Conservation (phyloP, 192 early-diverging fungal genomes). For the Podochytrium sp. region DNA sequence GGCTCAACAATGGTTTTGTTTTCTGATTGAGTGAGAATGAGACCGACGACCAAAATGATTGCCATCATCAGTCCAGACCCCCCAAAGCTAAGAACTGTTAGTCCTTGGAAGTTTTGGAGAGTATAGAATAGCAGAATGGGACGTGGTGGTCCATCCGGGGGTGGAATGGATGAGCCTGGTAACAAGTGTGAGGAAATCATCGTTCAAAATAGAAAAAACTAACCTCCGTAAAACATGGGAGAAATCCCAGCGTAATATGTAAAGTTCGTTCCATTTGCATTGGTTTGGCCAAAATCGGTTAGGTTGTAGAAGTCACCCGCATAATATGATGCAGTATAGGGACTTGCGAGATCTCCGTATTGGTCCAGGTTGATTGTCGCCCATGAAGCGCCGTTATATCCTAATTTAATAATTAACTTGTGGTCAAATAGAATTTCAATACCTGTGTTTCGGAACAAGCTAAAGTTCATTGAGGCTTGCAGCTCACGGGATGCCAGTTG, state of each 20-base stretch:
- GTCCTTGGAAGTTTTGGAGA: too few relatives aligned
- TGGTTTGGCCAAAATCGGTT: constrained; percentile 16
- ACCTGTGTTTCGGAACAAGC: neutral
- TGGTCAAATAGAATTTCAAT: too few relatives aligned
- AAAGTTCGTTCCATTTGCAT: neutral
- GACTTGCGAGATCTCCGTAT: constrained; percentile 5
- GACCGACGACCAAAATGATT: too few relatives aligned
- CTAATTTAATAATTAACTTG: too few relatives aligned
- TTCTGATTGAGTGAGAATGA: too few relatives aligned
- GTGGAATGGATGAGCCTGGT: neutral
- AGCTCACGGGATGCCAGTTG: neutral
- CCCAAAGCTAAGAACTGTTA: too few relatives aligned
- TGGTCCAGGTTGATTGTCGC: neutral
- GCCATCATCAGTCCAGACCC: too few relatives aligned
- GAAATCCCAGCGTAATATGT: neutral
- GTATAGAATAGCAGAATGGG: too few relatives aligned
- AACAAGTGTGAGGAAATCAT: neutral
- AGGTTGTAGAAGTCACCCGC: neutral
- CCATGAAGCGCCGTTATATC: neutral
- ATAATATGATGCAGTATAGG: neutral
- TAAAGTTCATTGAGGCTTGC: constrained; percentile 6
- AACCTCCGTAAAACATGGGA: constrained; percentile 11
- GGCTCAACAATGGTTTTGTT: too few relatives aligned
- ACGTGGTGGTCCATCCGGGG: neutral
- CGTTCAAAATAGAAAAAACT: neutral